Evolutionary conservation across 2,329 filamentous ascomycete genomes (phyloP).

Genomic region (Graphilbum ipis-grandicollis): DNA sequence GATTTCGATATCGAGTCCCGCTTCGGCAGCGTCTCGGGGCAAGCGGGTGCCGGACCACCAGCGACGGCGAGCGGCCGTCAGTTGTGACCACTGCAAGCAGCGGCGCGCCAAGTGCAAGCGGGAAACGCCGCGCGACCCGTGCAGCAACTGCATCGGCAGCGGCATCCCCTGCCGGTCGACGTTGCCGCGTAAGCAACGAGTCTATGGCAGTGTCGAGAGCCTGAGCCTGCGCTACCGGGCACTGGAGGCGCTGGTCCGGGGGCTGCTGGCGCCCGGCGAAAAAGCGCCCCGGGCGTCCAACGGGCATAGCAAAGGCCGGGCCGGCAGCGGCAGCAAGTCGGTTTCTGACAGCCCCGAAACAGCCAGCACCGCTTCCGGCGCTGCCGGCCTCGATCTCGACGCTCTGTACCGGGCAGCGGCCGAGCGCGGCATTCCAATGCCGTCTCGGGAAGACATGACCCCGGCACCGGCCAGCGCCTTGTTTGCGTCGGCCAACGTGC

Average conservation of each 20-base stretch:
- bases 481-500: no score
- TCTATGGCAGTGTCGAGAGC: constrained; percentile 23
- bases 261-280: constrained; percentile 20
- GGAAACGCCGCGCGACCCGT: constrained; percentile 18
- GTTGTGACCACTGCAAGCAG: constrained; percentile 27
- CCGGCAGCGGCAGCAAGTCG: constrained; percentile 12
- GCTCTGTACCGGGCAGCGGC: constrained; percentile 7
- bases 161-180: constrained; percentile 23
- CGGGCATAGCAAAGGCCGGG: no score
- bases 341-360: neutral
- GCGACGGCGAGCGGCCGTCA: constrained; percentile 24
- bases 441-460: constrained; percentile 8
- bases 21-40: no score
- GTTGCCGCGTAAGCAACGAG: constrained; percentile 24
- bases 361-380: neutral
- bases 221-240: constrained; percentile 20
- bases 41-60: constrained; percentile 23
- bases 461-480: constrained; percentile 1
- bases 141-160: constrained; percentile 22
- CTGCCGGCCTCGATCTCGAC: constrained; percentile 8
- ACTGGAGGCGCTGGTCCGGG: constrained; percentile 25
- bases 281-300: no score
- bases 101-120: constrained; percentile 26
- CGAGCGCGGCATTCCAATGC: constrained; percentile 7
- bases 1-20: neutral